Percentiles rank a stretch among this genome's conserved stretches.
Conservation (phyloP, 805 yeast species). For the Millerozyma acaciae region DNA sequence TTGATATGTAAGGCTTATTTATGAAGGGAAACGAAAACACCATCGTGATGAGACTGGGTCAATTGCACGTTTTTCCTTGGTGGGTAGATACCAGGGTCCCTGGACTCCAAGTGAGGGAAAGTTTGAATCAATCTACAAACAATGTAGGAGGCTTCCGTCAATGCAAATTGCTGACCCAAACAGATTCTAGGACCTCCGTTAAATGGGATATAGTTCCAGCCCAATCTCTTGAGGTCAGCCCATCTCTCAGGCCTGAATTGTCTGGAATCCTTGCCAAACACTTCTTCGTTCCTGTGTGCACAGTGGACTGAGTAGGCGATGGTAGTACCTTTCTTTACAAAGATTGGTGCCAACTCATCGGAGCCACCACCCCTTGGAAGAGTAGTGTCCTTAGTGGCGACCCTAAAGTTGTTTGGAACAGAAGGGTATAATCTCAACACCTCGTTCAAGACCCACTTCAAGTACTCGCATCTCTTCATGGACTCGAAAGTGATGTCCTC, state of each 20-base stretch:
- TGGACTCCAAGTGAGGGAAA: conserved; percentile 18
- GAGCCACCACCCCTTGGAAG: conserved; percentile 34
- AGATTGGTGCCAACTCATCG: conserved; percentile 36
- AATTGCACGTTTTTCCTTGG: conserved; percentile 27
- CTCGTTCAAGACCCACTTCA: conserved; percentile 28
- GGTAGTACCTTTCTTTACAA: conserved; percentile 42
- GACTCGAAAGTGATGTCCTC: conserved; percentile 28
- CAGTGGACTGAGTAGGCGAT: conserved; percentile 39
- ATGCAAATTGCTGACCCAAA: conserved; percentile 55
- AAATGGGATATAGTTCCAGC: conserved; percentile 52
- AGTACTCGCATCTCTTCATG: conserved; percentile 30
- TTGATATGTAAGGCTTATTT: not conserved
- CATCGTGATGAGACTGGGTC: conserved; percentile 25
- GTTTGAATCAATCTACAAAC: conserved; percentile 32
- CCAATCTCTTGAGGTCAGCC: conserved; percentile 33
- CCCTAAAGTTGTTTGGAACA: conserved; percentile 31
- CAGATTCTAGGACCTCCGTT: conserved; percentile 57
- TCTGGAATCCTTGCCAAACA: conserved; percentile 45
- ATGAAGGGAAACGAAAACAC: conserved; percentile 15
- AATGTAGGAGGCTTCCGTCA: conserved; percentile 50
- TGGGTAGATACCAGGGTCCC: conserved; percentile 23
- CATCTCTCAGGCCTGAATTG: conserved; percentile 50
- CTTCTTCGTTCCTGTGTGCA: conserved; percentile 39
- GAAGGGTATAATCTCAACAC: conserved; percentile 31
- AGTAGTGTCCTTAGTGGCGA: conserved; percentile 28